Evolutionary conservation across 768 basidiomycete genomes (phyloP).

Genomic region (Termitomyces sp.): DNA sequence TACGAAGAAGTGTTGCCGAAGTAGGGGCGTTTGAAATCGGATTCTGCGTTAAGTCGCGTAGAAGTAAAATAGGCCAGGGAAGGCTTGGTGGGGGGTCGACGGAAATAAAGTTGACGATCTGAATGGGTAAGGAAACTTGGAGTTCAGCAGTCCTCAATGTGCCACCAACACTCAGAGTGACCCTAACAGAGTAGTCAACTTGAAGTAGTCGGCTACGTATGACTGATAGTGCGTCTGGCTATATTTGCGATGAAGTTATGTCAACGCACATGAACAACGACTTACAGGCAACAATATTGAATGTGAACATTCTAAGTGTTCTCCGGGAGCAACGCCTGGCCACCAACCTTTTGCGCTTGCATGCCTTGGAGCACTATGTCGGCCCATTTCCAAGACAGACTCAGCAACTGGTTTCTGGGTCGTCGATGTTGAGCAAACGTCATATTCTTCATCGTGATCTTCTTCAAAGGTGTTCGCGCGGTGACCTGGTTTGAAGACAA

Average conservation of each 20-base stretch:
- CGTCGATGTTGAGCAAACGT: neutral
- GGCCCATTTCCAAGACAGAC: conserved; percentile 63
- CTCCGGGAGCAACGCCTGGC: conserved; percentile 71
- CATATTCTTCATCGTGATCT: neutral
- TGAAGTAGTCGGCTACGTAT: conserved; percentile 70
- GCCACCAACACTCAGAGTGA: conserved; percentile 63
- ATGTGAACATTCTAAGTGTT: conserved; percentile 63
- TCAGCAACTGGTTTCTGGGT: conserved; percentile 64
- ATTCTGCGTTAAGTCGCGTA: neutral
- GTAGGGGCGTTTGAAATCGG: neutral
- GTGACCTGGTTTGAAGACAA: neutral
- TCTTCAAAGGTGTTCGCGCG: neutral
- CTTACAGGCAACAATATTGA: conserved; percentile 75
- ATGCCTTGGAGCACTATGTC: conserved; percentile 60
- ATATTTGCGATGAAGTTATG: neutral
- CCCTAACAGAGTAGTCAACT: conserved; percentile 69
- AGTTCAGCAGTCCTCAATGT: conserved; percentile 37
- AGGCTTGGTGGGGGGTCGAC: neutral
- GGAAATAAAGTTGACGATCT: neutral
- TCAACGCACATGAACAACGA: conserved; percentile 13
- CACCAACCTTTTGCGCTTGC: conserved; percentile 90
- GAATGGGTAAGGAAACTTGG: conserved; percentile 1
- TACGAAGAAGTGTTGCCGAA: neutral
- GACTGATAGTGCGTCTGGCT: conserved; percentile 74
- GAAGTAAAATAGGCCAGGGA: neutral